phyloP scores from a whole-genome alignment of 192 early-diverging fungal genomes.

The Backusella parvicylindrica region DNA sequence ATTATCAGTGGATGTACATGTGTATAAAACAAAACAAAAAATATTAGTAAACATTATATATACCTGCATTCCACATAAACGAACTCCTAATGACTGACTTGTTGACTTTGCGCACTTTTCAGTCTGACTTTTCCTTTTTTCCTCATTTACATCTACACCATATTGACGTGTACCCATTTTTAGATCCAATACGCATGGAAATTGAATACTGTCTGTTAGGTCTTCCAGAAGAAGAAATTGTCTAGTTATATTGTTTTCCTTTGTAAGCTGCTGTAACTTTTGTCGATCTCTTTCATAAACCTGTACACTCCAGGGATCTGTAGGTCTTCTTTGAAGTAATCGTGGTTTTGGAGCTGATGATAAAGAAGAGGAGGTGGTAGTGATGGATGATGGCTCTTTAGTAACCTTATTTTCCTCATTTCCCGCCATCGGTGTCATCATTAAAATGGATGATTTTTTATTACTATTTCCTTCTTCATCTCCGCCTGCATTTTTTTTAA shows the following conservation, averaged over 20 bases:
- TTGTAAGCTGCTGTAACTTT: constrained; percentile 28
- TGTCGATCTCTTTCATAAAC: constrained; percentile 14
- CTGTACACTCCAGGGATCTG: constrained; percentile 6
- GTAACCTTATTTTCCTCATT: neutral
- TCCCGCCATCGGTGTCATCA: neutral
- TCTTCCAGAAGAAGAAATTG: constrained; percentile 95
- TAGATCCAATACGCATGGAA: constrained; percentile 94
- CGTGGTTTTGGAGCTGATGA: neutral
- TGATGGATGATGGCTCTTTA: neutral
- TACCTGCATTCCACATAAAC: constrained; percentile 98
- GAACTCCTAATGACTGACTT: constrained; percentile 86
- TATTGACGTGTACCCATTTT: constrained; percentile 99
- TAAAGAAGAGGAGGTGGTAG: neutral
- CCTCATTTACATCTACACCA: constrained; percentile 79
- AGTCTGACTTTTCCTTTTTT: constrained; percentile 84
- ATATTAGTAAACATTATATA: constrained; percentile 7
- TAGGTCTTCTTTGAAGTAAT: neutral
- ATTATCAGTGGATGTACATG: neutral
- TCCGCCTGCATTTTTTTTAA: neutral
- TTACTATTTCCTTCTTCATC: neutral
- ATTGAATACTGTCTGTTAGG: constrained; percentile 82
- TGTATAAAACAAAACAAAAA: neutral
- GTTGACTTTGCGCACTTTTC: constrained; percentile 91
- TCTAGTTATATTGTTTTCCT: constrained; percentile 38
- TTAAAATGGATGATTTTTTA: neutral